These are phyloP conservation scores for Sphagnum magellanicum DNA, from an alignment of 228 moss, liverwort and hornwort species.

Conservation along the genomic window DNA sequence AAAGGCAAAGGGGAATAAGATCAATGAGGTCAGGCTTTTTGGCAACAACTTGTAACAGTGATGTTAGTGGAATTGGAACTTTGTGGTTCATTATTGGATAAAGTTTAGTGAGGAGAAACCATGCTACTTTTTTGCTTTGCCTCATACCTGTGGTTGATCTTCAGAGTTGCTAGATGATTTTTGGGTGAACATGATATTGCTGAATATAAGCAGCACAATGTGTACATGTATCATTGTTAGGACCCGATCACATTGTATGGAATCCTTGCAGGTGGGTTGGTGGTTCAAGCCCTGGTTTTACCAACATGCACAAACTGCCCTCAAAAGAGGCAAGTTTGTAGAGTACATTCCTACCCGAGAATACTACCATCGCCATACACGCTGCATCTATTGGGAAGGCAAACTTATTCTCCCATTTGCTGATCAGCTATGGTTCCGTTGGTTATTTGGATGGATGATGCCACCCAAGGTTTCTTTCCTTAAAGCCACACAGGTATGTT, in stretches of 20 bases:
- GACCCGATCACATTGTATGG: background rate
- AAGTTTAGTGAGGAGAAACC: no score
- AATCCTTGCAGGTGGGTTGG: conserved; percentile 32
- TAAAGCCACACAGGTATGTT: conserved; percentile 78
- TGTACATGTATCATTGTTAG: no score
- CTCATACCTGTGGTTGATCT: no score
- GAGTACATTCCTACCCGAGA: conserved; percentile 89
- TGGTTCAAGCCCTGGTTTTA: conserved; percentile 99
- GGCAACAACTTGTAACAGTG: no score
- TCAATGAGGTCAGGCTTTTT: conserved; percentile 35
- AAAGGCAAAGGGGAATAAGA: conserved; percentile 62
- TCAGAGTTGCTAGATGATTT: no score
- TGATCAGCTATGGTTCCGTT: conserved; percentile 90
- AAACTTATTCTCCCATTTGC: conserved; percentile 94
- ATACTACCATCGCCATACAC: conserved; percentile 92
- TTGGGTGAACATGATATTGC: no score
- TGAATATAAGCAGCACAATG: no score
- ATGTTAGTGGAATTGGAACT: no score
- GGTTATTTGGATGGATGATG: conserved; percentile 96
- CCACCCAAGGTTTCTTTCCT: conserved; percentile 94
- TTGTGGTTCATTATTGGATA: no score
- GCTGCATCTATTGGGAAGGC: conserved; percentile 97
- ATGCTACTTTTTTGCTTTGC: no score
- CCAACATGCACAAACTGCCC: conserved; percentile 75
- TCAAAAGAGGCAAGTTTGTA: conserved; percentile 67